Conservation (phyloP, 1,284 basidiomycete genomes). For the Pascua sp. region DNA sequence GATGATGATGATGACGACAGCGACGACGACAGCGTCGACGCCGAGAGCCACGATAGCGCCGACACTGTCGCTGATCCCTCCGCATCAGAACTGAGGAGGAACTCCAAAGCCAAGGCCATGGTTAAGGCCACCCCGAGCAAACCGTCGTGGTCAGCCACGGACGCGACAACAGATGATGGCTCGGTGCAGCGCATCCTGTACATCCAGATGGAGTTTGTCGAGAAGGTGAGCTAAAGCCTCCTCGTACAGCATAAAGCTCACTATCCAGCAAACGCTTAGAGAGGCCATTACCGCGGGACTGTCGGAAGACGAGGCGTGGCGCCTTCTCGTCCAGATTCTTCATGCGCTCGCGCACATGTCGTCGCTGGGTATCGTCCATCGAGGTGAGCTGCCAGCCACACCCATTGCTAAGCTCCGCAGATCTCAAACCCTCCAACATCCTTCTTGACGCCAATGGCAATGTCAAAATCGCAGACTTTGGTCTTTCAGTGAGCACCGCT, state of each 20-base stretch:
- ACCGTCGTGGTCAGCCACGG: slow-evolving; percentile 20
- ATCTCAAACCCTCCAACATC: slow-evolving; percentile 88
- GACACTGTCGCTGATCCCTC: slow-evolving; percentile 36
- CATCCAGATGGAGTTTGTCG: slow-evolving; percentile 51
- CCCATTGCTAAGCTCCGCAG: slow-evolving; percentile 44
- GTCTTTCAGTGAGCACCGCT: slow-evolving; percentile 54
- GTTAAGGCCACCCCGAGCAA: slow-evolving; percentile 20
- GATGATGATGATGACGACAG: slow-evolving; percentile 18
- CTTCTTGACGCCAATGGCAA: slow-evolving; percentile 87
- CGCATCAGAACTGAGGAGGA: slow-evolving; percentile 8
- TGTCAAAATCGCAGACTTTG: slow-evolving; percentile 93
- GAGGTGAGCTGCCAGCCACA: slow-evolving; percentile 52
- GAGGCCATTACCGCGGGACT: slow-evolving; percentile 76
- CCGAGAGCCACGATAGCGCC: slow-evolving; percentile 23
- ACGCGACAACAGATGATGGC: slow-evolving; percentile 31
- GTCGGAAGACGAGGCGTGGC: slow-evolving; percentile 80
- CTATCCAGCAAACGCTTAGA: slow-evolving; percentile 33
- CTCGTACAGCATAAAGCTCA: no score
- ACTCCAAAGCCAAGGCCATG: slow-evolving; percentile 4
- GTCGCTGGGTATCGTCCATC: slow-evolving; percentile 81
- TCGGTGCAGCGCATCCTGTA: slow-evolving; percentile 43
- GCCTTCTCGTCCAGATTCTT: slow-evolving; percentile 84
- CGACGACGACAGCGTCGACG: slow-evolving; percentile 28
- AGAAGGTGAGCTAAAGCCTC: slow-evolving; percentile 44
- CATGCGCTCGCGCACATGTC: slow-evolving; percentile 91